Base-by-base conservation (phyloP, 352 stramenopile genomes). In the Albugo laibachii region DNA sequence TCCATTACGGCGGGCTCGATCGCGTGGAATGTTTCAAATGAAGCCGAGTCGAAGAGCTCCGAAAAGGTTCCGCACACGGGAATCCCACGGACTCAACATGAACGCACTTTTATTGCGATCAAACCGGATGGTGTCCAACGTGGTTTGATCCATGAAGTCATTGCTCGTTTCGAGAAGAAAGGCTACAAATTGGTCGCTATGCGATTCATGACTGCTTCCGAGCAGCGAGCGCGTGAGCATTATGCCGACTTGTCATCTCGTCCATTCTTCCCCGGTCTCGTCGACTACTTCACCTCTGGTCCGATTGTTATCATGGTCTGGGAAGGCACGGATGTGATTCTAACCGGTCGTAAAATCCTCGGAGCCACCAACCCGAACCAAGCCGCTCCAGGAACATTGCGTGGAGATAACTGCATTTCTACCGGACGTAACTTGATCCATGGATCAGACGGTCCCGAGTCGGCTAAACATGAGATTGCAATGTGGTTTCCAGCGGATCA, bases 251-350 rank as follows among this genome's bases (percentile, higher is more conserved):
- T 97, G 49, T 71, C 68, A 47, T 77, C 59, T 36, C 93, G 94
- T 48, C 77, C 81, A 5, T 97, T 97, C 64, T 97, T 92, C 62
- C 64, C 66, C 8, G 81, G 83, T 35, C 78, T 93, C 47, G 77
- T 91, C 55, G 78, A 89, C 57, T 92, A 89, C 66, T 89, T 97
- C 57, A 81, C 68, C 44, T 95, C 80, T 48, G 92, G 92, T 47
- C 92, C 92, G 37, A 96, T 97, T 56, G 84, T 97, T 36, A 95
- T 82, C 80, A 97, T 97, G 88, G 79, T 82, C 39, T 93, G 81
- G 77, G 82, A 95, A 58, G 83, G 85, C 55, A 93, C 83, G 50
- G 82, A 95, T 61, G 84, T 95, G 53, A 95, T 97, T 63, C 74
- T 88, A 53, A 92, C 89, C 48, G 88, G 86, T 47, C 82, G 92